phyloP scores from a whole-genome alignment of 2,329 filamentous ascomycete species.

The Exophiala xenobiotica region DNA sequence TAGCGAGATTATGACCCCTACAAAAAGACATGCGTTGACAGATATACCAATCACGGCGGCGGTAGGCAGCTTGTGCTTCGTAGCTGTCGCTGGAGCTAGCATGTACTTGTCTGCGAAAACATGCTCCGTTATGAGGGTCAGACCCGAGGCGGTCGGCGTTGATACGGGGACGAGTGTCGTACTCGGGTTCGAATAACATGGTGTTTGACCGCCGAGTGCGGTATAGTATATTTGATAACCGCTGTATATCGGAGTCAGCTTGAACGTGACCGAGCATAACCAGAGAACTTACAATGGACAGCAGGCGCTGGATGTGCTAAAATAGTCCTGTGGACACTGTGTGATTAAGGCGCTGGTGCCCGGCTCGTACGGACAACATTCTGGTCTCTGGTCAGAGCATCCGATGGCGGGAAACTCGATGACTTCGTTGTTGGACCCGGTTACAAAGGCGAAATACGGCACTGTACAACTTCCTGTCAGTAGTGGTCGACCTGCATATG shows the following conservation, averaged over 20 bases:
- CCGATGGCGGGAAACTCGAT: constrained; percentile 30
- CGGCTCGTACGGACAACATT: constrained; percentile 29
- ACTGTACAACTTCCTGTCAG: constrained; percentile 32
- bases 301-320: constrained; percentile 29
- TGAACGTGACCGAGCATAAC: neutral
- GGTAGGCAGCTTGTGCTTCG: constrained; percentile 12
- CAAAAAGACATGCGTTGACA: constrained; percentile 19
- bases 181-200: constrained; percentile 28
- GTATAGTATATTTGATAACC: constrained; percentile 32
- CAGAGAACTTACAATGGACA: constrained; percentile 30
- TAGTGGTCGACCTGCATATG: constrained; percentile 24
- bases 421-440: constrained; percentile 13
- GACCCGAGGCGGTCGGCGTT: constrained; percentile 22
- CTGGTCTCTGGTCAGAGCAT: constrained; percentile 24
- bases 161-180: constrained; percentile 27
- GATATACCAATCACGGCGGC: constrained; percentile 29
- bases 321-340: constrained; percentile 31
- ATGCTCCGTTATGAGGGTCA: constrained; percentile 31
- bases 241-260: constrained; percentile 21
- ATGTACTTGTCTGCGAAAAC: constrained; percentile 29
- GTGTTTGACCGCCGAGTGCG: constrained; percentile 28
- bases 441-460: constrained; percentile 29
- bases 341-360: constrained; percentile 25
- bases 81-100: constrained; percentile 9
- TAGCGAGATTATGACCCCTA: constrained; percentile 9